Evolutionary conservation across 2,329 filamentous ascomycete species (phyloP), one percentile per base, ranked within the genome.

Genomic region (Trematosphaeria pertusa): DNA sequence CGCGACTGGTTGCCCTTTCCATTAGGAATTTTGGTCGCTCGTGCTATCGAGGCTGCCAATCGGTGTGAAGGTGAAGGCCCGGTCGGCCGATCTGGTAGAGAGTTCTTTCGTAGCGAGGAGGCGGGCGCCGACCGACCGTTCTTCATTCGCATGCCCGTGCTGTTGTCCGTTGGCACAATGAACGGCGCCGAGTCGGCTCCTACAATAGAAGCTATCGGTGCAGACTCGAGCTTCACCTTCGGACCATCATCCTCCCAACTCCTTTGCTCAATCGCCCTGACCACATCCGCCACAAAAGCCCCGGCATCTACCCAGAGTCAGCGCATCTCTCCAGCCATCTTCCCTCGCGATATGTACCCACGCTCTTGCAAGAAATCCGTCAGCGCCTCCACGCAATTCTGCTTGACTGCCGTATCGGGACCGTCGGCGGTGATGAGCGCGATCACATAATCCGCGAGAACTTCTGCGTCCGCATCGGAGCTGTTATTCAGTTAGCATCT

Each of bases 401-500:
- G 76, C 62, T 84, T 82, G 43, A 91, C 85, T 15, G 82, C 78
- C n/a, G 80, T 78, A 31, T 81, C 75, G 39, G 84, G 78, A 51
- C 86, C 87, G 55, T 91, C 87, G 51, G 88, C 85, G 43, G 83
- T 82, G 35, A 93, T 75, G 15, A 94, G 81, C 5, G 88, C 89
- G 51, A 92, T 79, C n/a, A 93, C 87, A 67, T 92, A 94, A 61
- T 94, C 89, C 36, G 88, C 89, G 3, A 94, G 84, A 4, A 93
- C 88, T 62, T 91, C 89, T 22, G 86, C 83, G 67, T 94, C 89
- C 39, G 88, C 88, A 62, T 92, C 88, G 20, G 87, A 89, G 42
- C 88, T 90, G 38, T 31, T 10, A 3, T 21, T 28, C 11, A n/a
- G 41, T 54, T 17, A 60, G 45, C 32, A 33, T 22, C 17, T 18